Evolutionary conservation across 371 early-diverging fungal species (phyloP), one percentile per base, ranked within the genome.

Genomic region (Mycotypha africana): DNA sequence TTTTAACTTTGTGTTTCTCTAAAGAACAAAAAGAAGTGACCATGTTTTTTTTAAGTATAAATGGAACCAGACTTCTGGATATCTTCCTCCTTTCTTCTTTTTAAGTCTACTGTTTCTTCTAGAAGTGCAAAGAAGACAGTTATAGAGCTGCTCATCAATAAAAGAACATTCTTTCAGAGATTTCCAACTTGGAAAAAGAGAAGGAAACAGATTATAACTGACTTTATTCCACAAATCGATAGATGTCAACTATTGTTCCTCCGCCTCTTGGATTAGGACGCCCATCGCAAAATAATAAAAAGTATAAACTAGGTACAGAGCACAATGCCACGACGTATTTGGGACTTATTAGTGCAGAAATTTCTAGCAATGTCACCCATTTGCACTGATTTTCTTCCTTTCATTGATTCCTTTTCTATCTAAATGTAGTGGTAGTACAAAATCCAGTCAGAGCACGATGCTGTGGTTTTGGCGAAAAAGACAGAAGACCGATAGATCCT

Each of bases 381-480:
- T 25, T 19, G 15, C 23, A 20, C 16, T 47, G 34, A 26, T 30
- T 30, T 39, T 28, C 36, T 36, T 21, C 28, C 32, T n/a, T 20
- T 16, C 21, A 14, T 21, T 14, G 5, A 2, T 11, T 42, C 38
- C 19, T n/a, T 21, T n/a, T 21, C 30, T 20, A 39, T 21, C 21
- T 17, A 25, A 30, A 19, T 33, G 19, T 44, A 59, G 59, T 50
- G n/a, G 44, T 59, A 14, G 36, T 52, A 19, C 84, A 86, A 59
- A 70, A 83, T 45, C 85, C 86, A 32, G 47, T 76, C 22, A 51
- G 82, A 38, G 84, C 84, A 25, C 67, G 85, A 33, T 78, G 84
- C 66, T 82, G 85, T 51, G 60, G 56, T 37, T 63, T 63, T 56
- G 63, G 63, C 2, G 59, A 63, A 26, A 63, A 63, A 34, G 63